Evolutionary conservation across 768 basidiomycete genomes (phyloP).

Genomic region (Phlebiopsis flavidoalba): DNA sequence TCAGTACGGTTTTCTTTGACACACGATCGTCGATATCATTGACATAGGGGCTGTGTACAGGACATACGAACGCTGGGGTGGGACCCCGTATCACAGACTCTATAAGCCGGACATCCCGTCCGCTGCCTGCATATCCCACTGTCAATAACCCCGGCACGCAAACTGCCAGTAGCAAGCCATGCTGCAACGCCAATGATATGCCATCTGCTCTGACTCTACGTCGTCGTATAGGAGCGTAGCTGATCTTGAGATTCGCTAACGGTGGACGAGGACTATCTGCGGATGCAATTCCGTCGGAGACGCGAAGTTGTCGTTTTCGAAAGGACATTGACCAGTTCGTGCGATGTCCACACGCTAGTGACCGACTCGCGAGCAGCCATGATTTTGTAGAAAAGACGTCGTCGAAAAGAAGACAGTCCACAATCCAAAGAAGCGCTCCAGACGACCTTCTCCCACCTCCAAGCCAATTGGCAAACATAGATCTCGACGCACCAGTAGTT

Average conservation of each 20-base stretch:
- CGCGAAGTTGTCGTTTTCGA: conserved; percentile 23
- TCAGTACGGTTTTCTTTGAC: conserved; percentile 43
- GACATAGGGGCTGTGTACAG: conserved; percentile 35
- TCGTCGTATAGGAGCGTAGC: conserved; percentile 39
- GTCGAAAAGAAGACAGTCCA: not conserved
- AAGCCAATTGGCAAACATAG: not conserved
- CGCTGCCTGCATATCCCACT: conserved; percentile 57
- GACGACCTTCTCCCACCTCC: not conserved
- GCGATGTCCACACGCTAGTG: not conserved
- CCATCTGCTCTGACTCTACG: not conserved
- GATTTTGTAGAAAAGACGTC: not conserved
- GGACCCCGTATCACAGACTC: conserved; percentile 38
- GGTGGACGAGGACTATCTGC: conserved; percentile 67
- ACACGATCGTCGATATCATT: conserved; percentile 6
- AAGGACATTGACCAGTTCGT: conserved; percentile 27
- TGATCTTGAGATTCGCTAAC: conserved; percentile 63
- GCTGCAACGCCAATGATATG: not conserved
- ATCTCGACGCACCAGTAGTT: not conserved
- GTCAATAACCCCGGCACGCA: conserved; percentile 68
- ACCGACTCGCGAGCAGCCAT: not conserved
- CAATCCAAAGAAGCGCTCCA: not conserved
- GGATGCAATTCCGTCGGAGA: conserved; percentile 25
- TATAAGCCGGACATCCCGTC: conserved; percentile 56
- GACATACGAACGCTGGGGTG: conserved; percentile 73
- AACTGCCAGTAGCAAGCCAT: conserved; percentile 44